phyloP scores from a whole-genome alignment of 805 yeast species.

The Martiniozyma abietophila region DNA sequence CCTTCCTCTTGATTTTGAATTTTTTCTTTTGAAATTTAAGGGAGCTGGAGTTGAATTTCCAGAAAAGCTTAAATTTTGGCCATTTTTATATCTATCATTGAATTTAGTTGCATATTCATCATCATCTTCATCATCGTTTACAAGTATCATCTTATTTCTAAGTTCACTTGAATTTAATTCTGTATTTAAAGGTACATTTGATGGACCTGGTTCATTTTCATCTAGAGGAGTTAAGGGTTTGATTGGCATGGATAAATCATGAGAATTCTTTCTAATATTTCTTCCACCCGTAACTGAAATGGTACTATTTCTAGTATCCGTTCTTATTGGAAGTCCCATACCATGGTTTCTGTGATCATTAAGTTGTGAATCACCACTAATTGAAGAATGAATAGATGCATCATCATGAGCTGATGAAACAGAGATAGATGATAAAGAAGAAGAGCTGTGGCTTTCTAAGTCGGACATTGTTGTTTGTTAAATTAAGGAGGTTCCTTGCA shows the following conservation, averaged over 20 bases:
- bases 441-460: slow-evolving; percentile 3
- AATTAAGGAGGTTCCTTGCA: slow-evolving; percentile 12
- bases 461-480: slow-evolving; percentile 16
- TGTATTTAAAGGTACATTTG: slow-evolving; percentile 7
- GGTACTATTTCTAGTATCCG: slow-evolving; percentile 19
- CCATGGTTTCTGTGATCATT: slow-evolving; percentile 29
- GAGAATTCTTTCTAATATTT: slow-evolving; percentile 5
- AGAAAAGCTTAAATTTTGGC: slow-evolving; percentile 9
- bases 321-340: slow-evolving; percentile 26
- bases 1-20: slow-evolving; percentile 17
- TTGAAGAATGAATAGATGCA: slow-evolving; percentile 25
- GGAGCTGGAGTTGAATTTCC: slow-evolving; percentile 11
- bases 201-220: slow-evolving; percentile 5
- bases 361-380: slow-evolving; percentile 28
- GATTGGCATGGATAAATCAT: slow-evolving; percentile 1
- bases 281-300: not conserved
- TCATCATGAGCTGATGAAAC: slow-evolving; percentile 24
- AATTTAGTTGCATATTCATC: slow-evolving; percentile 21
- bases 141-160: slow-evolving; percentile 22
- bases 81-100: slow-evolving; percentile 15
- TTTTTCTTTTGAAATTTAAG: slow-evolving; percentile 2
- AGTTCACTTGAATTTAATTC: slow-evolving; percentile 22
- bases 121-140: slow-evolving; percentile 23
- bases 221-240: not conserved
- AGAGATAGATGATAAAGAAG: slow-evolving; percentile 13